phyloP scores from a whole-genome alignment of 164 flowering plant genomes.

The Piper betle region DNA sequence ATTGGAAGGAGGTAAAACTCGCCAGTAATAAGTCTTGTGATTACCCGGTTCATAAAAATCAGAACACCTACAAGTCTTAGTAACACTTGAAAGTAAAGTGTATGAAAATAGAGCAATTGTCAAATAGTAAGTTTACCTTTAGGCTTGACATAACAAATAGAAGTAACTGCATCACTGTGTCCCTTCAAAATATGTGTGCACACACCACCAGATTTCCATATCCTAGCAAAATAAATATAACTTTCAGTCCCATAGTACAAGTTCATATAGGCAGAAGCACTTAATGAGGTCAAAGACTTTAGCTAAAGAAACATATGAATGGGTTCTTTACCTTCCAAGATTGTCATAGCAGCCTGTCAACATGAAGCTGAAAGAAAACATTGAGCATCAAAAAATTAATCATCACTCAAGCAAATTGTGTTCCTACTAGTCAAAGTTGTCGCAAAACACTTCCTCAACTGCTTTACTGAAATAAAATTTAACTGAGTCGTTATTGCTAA shows the following conservation, averaged over 20 bases:
- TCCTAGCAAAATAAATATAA: slow-evolving; percentile 22
- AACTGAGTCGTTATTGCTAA: no score
- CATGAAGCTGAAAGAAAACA: slow-evolving; percentile 48
- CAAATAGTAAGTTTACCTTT: slow-evolving; percentile 42
- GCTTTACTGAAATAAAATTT: neutral
- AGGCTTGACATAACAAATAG: slow-evolving; percentile 40
- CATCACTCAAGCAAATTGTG: no score
- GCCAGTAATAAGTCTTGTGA: no score
- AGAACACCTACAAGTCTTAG: no score
- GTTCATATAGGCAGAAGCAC: neutral
- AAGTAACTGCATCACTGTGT: slow-evolving; percentile 59
- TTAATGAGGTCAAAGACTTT: neutral
- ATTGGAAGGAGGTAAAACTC: no score
- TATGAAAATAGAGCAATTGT: no score
- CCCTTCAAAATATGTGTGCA: slow-evolving; percentile 83
- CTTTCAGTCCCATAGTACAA: neutral
- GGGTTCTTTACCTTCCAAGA: slow-evolving; percentile 57
- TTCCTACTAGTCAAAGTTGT: neutral
- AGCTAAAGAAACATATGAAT: neutral
- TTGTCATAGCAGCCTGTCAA: slow-evolving; percentile 90
- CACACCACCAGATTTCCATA: slow-evolving; percentile 64
- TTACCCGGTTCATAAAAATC: no score
- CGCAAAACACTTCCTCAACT: neutral
- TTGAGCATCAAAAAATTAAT: no score
- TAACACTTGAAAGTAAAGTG: no score